Evolutionary conservation across 73 alveolate genomes (phyloP).

Genomic region (Paramecium pentaurelia): DNA sequence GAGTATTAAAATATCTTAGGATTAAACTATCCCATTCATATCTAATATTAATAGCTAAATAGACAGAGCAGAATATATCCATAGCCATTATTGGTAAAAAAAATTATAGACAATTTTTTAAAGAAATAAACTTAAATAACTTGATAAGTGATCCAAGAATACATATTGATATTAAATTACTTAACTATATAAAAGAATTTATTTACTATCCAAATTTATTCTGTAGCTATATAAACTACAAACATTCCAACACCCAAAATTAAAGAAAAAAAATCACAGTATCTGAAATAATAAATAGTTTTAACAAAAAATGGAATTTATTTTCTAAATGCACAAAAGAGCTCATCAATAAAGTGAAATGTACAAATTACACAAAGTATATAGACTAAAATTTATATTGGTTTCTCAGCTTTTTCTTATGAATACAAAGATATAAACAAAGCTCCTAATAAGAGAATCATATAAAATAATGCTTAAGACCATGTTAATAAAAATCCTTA

Average conservation of each 20-base stretch:
- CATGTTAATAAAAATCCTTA: background rate
- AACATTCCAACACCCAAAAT: background rate
- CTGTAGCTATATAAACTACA: background rate
- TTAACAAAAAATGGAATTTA: background rate
- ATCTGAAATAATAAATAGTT: background rate
- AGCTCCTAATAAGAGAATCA: background rate
- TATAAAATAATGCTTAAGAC: background rate
- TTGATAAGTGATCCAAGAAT: conserved; percentile 5
- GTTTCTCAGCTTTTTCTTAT: background rate
- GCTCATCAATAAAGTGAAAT: background rate
- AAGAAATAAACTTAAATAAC: background rate
- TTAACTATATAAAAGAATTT: background rate
- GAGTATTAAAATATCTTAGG: conserved; percentile 34
- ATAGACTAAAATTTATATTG: background rate
- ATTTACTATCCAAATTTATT: background rate
- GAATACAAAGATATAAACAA: background rate
- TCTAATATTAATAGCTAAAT: background rate
- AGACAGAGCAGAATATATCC: conserved; percentile 18
- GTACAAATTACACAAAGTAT: background rate
- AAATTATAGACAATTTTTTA: background rate
- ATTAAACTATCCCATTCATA: conserved; percentile 47
- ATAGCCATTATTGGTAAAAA: conserved; percentile 7
- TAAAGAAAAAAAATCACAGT: background rate
- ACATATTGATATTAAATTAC: conserved; percentile 12
- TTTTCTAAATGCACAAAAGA: background rate